Base-by-base conservation (phyloP, 164 flowering plant species). In the Sextonia rubra region DNA sequence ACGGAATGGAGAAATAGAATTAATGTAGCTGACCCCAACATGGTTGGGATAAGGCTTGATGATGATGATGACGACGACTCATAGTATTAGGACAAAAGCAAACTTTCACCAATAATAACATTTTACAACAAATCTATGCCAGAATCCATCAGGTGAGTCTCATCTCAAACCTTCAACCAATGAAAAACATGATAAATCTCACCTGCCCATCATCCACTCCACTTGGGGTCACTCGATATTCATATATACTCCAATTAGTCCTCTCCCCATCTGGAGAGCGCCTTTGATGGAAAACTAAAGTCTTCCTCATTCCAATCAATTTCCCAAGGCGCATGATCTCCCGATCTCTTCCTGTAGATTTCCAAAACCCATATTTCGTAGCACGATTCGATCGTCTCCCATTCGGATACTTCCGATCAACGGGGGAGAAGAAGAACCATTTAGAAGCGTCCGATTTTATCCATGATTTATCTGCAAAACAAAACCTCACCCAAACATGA, bases 371-470 rank as follows among this genome's bases (percentile, higher is more conserved):
- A 29, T 79, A 80, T 12, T 52, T 75, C 0, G 97, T 92, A 0
- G 97, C 91, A 52, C 97, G 73, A 73, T 92, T 92, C 27, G 82
- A 79, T 26, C 95, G 78, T 7, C 73, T 79, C 25, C 97, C 93
- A 70, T 80, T 92, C 0, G 90, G 91, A 69, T 90, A 89, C 84
- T 92, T 92, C 75, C 82, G 74, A 77, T 92, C 95, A 55, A 80
- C 81, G 0, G 97, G 97, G 68, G 94, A 87, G 76, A 93, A 93
- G 62, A 93, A 93, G 64, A 91, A 93, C 98, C 98, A 93, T 73
- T 93, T 97, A 0, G 88, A 89, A 80, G 89, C 97, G 74, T 69
- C 73, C 0, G 88, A 77, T 72, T 71, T 71, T 4, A 90, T 80
- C 64, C 75, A 83, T 0, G 97, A 89, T 64, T 81, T 73, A 60